Evolutionary conservation across 352 stramenopile species (phyloP), one percentile per base, ranked within the genome.

Genomic region (Globisporangium rhizosaccharum): DNA sequence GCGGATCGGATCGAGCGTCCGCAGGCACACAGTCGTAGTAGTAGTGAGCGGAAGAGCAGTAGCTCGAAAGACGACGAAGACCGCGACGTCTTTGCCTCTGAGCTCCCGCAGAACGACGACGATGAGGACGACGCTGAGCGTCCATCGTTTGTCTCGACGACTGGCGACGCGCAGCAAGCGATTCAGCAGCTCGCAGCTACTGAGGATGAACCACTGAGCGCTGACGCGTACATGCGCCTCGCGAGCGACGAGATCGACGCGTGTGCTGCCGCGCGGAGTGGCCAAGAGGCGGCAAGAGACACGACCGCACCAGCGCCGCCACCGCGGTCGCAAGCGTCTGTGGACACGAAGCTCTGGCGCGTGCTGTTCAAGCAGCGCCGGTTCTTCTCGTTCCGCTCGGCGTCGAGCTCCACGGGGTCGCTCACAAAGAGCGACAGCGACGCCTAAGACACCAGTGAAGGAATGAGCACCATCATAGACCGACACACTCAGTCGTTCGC

Each of bases 201-300:
- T 2, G 53, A 50, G 5, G 62, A 69, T 12, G 76, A 73, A 20
- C 67, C 68, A 23, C 76, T 73, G 10, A 94, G 78, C 51, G 76
- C 82, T 12, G 85, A 94, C 47, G 75, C 73, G 17, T 94, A 77
- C 67, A 94, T 94, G 79, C 76, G 84, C 17, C 70, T 91, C 25
- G 85, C 85, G 30, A 88, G 67, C 48, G 66, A 72, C 15, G 76
- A 81, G 58, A 75, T 90, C 51, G 76, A 81, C 39, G 72, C 60
- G 45, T 64, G 20, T 33, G 45, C 33, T 10, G 49, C 6, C 0
- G 11, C 12, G 28, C 10, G 50, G 18, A 20, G 33, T 46, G 17
- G 33, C 58, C 18, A 33, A 6, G 1, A 33, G 28, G 10, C 14
- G n/a, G 51, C n/a, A 11, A 15, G 9, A 36, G 25, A 26, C n/a